Conservation (phyloP, 2,329 filamentous ascomycete genomes). For the Epichloe sylvatica region DNA sequence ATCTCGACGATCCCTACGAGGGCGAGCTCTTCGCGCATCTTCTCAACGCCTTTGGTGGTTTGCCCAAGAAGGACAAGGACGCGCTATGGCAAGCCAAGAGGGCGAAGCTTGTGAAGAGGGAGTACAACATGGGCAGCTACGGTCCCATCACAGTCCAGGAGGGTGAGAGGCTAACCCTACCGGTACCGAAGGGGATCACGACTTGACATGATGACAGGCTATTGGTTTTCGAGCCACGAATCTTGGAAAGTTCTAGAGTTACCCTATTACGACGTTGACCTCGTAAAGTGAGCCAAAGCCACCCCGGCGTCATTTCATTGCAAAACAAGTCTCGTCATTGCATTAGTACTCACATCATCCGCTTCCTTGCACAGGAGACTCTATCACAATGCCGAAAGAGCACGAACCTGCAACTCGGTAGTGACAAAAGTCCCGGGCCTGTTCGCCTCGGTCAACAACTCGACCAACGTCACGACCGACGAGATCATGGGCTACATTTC, state of each 20-base stretch:
- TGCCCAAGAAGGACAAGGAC: conserved; percentile 20
- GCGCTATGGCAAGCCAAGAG: conserved; percentile 25
- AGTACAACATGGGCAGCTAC: conserved; percentile 22
- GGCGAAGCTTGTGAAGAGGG: conserved; percentile 21
- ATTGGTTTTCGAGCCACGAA: conserved; percentile 28
- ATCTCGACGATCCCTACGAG: conserved; percentile 29
- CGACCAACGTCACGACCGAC: conserved; percentile 22
- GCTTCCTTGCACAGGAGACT: conserved; percentile 15
- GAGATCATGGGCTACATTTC: conserved; percentile 27
- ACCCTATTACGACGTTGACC: conserved; percentile 27
- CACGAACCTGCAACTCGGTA: conserved; percentile 27
- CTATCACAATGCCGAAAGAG: conserved; percentile 26
- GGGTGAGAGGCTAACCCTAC: conserved; percentile 10
- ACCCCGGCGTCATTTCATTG: no score
- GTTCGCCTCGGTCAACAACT: conserved; percentile 29
- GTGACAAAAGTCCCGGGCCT: conserved; percentile 22
- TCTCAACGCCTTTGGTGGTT: conserved; percentile 23
- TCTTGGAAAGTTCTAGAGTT: conserved; percentile 29
- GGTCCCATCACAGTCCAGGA: conserved; percentile 28
- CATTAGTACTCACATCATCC: neutral
- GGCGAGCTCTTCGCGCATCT: conserved; percentile 29
- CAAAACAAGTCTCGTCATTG: neutral
- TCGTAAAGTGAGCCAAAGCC: conserved; percentile 17
- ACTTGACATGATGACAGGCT: conserved; percentile 12
- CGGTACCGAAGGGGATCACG: neutral